Evolutionary conservation across 805 yeast species (phyloP).

Genomic region (Yarrowia sp.): DNA sequence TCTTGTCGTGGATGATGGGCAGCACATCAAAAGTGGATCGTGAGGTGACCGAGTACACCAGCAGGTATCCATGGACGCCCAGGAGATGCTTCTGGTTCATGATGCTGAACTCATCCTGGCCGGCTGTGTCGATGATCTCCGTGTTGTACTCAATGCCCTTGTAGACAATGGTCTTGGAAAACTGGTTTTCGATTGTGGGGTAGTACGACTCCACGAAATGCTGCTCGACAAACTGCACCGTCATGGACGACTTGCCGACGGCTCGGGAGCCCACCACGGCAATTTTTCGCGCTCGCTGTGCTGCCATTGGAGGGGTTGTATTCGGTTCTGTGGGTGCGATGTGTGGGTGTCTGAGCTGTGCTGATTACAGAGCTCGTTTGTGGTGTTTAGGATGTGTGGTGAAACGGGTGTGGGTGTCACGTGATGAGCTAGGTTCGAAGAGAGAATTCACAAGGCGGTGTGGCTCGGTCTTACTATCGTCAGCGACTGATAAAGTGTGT

Average conservation of each 20-base stretch:
- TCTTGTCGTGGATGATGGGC: constrained; percentile 79
- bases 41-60: constrained; percentile 83
- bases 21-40: constrained; percentile 78
- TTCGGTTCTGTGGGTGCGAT: neutral
- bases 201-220: constrained; percentile 88
- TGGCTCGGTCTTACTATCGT: constrained; percentile 4
- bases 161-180: constrained; percentile 70
- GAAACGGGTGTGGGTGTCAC: neutral
- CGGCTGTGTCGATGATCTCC: constrained; percentile 91
- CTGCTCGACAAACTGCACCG: constrained; percentile 84
- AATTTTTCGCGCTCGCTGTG: constrained; percentile 62
- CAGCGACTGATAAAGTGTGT: neutral
- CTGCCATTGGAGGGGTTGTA: constrained; percentile 30
- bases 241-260: constrained; percentile 86
- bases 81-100: constrained; percentile 79
- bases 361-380: neutral
- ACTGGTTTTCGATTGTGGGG: constrained; percentile 90
- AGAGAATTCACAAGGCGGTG: too few relatives aligned
- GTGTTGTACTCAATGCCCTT: constrained; percentile 78
- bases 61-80: constrained; percentile 82
- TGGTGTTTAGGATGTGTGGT: neutral
- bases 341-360: constrained; percentile 8
- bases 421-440: neutral
- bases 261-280: constrained; percentile 89
- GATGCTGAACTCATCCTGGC: constrained; percentile 87